Percentiles rank a stretch among this genome's conserved stretches.
Conservation (phyloP, 148 eudicot genomes). For the Mesembryanthemum crystallinum region DNA sequence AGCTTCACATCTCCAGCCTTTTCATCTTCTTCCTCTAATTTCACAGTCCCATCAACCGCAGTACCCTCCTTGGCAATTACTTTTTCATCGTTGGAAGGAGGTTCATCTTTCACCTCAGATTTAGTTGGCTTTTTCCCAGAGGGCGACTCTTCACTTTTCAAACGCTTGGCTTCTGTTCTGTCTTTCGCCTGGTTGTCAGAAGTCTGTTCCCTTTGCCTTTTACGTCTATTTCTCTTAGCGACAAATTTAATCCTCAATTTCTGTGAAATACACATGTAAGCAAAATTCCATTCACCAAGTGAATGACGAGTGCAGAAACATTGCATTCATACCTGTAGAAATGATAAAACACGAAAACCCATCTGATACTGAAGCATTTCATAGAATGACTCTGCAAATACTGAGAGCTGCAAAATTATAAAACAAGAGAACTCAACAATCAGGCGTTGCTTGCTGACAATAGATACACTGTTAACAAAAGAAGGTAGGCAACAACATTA, state of each 20-base stretch:
- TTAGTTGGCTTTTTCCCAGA: constrained; percentile 39
- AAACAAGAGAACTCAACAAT: neutral
- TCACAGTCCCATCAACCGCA: constrained; percentile 10
- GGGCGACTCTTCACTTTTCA: constrained; percentile 42
- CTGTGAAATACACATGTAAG: constrained; percentile 31
- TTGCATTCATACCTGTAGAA: constrained; percentile 65
- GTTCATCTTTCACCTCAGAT: constrained; percentile 40
- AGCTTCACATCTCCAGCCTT: constrained; percentile 17
- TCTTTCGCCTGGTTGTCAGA: constrained; percentile 46
- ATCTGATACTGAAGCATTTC: constrained; percentile 97
- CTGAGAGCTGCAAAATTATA: constrained; percentile 58
- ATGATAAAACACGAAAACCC: constrained; percentile 68
- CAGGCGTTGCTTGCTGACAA: neutral
- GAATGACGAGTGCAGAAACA: neutral
- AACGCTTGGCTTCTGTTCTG: constrained; percentile 52
- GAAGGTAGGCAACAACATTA: neutral
- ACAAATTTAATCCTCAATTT: constrained; percentile 72
- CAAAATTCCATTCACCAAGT: neutral
- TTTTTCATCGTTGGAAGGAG: constrained; percentile 37
- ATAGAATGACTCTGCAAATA: constrained; percentile 89
- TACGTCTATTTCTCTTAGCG: constrained; percentile 60
- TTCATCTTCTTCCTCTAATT: constrained; percentile 19
- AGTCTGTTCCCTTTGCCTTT: constrained; percentile 71
- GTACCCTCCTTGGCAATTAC: constrained; percentile 31
- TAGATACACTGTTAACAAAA: neutral